These are phyloP conservation scores for Aspergillus bertholletiae DNA, from an alignment of 495 filamentous ascomycete species.

Conservation along the genomic window DNA sequence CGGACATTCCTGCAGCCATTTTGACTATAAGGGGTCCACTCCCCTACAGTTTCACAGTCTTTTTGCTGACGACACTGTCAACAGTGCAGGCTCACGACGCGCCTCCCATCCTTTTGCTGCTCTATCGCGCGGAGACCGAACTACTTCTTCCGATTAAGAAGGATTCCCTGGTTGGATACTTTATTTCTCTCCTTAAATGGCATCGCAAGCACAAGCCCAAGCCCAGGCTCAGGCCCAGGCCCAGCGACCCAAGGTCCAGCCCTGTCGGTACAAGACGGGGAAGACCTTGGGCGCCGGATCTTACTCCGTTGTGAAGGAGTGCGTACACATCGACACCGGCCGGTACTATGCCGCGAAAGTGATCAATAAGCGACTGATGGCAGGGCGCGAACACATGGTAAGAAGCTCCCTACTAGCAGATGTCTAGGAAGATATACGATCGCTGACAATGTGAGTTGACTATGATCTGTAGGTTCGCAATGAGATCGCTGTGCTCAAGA, in stretches of 20 bases:
- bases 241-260: conserved; percentile 63
- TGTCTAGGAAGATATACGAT: background rate
- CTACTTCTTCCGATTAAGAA: conserved; percentile 2
- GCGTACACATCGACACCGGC: conserved; percentile 96
- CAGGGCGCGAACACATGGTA: conserved; percentile 97
- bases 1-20: background rate
- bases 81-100: background rate
- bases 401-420: background rate
- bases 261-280: conserved; percentile 94
- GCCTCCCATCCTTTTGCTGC: background rate
- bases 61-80: background rate
- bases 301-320: conserved; percentile 99
- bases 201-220: conserved; percentile 31
- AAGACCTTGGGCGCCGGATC: conserved; percentile 95
- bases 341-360: conserved; percentile 99
- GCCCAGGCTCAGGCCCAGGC: conserved; percentile 31
- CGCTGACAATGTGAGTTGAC: background rate
- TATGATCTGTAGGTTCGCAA: conserved; percentile 71
- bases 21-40: background rate
- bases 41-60: background rate
- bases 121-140: background rate
- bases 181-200: conserved; percentile 26
- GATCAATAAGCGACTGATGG: conserved; percentile 98
- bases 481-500: conserved; percentile 95
- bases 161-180: background rate